A percentile compares a stretch with the other conserved stretches of the same genome.
phyloP scores from a whole-genome alignment of 2,329 filamentous ascomycete genomes.

The Phaeomoniella chlamydospora region DNA sequence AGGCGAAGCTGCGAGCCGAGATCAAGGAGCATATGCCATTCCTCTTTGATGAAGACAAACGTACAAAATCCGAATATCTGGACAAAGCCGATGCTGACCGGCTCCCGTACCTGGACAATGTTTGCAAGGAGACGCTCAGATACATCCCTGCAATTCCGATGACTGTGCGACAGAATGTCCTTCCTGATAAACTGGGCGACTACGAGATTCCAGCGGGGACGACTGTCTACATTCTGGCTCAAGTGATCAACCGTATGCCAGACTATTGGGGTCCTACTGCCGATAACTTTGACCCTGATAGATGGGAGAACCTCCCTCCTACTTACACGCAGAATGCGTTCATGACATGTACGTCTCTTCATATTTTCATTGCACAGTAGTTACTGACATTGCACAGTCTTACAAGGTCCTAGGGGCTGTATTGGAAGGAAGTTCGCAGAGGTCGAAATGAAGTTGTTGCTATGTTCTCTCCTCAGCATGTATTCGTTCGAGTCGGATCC shows the following conservation, averaged over 20 bases:
- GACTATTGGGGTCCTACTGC: slow-evolving; percentile 26
- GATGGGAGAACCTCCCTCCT: slow-evolving; percentile 24
- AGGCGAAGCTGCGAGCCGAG: slow-evolving; percentile 24
- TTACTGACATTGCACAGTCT: neutral
- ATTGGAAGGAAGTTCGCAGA: slow-evolving; percentile 20
- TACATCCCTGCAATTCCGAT: slow-evolving; percentile 32
- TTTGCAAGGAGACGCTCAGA: slow-evolving; percentile 31
- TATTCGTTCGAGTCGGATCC: slow-evolving; percentile 21
- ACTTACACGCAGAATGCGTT: slow-evolving; percentile 21
- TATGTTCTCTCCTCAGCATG: slow-evolving; percentile 19
- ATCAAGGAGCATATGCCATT: slow-evolving; percentile 21
- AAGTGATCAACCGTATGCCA: slow-evolving; percentile 24
- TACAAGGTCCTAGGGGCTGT: slow-evolving; percentile 17
- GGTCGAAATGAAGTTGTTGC: slow-evolving; percentile 19
- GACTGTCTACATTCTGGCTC: slow-evolving; percentile 27
- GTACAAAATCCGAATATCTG: slow-evolving; percentile 16
- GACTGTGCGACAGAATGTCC: slow-evolving; percentile 27
- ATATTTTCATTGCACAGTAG: neutral
- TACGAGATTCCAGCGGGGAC: slow-evolving; percentile 28
- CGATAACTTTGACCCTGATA: slow-evolving; percentile 26
- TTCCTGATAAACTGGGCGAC: slow-evolving; percentile 22
- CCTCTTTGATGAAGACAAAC: slow-evolving; percentile 20
- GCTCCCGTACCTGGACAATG: slow-evolving; percentile 30
- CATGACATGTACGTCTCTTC: slow-evolving; percentile 12
- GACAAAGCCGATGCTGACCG: slow-evolving; percentile 21